Evolutionary conservation across 495 filamentous ascomycete species (phyloP).

Genomic region (Staphylotrichum longicolle): DNA sequence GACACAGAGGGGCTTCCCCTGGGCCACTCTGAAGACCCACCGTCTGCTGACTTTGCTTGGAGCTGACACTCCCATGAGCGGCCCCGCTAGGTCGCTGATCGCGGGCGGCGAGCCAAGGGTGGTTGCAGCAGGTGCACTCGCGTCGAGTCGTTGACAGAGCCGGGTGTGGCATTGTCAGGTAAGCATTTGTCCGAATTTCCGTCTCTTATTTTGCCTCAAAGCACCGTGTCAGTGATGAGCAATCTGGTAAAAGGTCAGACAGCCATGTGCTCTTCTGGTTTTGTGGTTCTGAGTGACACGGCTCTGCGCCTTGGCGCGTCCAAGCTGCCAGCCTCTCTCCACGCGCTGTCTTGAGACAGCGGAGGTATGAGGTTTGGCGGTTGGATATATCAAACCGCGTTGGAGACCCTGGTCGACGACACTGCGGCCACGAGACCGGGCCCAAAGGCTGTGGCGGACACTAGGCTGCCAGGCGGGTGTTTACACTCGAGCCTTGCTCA

Average conservation of each 20-base stretch:
- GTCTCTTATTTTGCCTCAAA: not conserved
- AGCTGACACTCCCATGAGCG: not conserved
- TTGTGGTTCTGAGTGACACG: slow-evolving; percentile 41
- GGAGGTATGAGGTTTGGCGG: slow-evolving; percentile 23
- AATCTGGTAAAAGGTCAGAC: slow-evolving; percentile 64
- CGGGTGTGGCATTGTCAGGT: slow-evolving; percentile 9
- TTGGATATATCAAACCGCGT: slow-evolving; percentile 30
- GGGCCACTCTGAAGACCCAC: not conserved
- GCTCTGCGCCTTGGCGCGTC: slow-evolving; percentile 34
- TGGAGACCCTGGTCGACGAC: slow-evolving; percentile 15
- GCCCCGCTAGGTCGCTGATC: not conserved
- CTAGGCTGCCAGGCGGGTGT: not conserved
- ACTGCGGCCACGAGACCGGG: slow-evolving; percentile 22
- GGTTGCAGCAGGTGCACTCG: not conserved
- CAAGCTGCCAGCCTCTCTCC: slow-evolving; percentile 15
- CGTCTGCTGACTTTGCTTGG: not conserved
- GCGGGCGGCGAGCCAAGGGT: not conserved
- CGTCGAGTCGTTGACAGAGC: slow-evolving; percentile 3
- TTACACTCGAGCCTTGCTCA: slow-evolving; percentile 14
- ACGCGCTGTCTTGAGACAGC: slow-evolving; percentile 22
- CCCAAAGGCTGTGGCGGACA: slow-evolving; percentile 41
- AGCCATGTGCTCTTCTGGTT: slow-evolving; percentile 37
- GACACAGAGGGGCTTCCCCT: not conserved
- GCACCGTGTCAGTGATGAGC: slow-evolving; percentile 53
- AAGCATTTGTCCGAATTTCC: slow-evolving; percentile 16